phyloP scores from a whole-genome alignment of 225 moss, liverwort and hornwort species.

The Bryum argenteum region DNA sequence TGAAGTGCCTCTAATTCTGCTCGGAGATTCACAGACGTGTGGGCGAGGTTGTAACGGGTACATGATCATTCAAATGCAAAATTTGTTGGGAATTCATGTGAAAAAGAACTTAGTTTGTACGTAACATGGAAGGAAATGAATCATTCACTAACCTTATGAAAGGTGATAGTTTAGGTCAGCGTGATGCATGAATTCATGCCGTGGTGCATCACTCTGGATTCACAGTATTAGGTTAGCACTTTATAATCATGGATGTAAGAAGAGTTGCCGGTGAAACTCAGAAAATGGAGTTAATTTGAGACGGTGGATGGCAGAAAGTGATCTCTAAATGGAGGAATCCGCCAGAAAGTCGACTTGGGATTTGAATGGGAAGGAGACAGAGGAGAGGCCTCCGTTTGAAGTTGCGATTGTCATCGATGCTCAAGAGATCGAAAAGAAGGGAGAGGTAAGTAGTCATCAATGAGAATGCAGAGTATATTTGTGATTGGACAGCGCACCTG shows the following conservation, averaged over 20 bases:
- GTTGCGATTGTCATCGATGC: constrained; percentile 44
- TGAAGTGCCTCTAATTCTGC: background rate
- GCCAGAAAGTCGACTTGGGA: constrained; percentile 52
- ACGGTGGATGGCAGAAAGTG: constrained; percentile 16
- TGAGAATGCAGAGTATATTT: too few relatives aligned
- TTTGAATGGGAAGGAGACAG: constrained; percentile 40
- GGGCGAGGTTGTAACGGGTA: constrained; percentile 33
- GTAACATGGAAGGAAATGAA: background rate
- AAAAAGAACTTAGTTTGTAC: background rate
- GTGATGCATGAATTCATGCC: background rate
- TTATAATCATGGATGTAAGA: background rate
- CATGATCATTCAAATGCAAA: background rate
- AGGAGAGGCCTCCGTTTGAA: constrained; percentile 48
- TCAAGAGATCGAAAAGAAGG: constrained; percentile 36
- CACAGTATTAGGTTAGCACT: background rate
- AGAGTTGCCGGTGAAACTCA: background rate
- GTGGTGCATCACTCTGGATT: background rate
- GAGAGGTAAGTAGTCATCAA: constrained; percentile 24
- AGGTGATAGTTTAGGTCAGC: background rate
- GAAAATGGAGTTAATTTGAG: background rate
- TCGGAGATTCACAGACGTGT: constrained; percentile 12
- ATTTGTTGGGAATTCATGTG: background rate
- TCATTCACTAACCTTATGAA: background rate
- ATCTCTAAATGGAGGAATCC: constrained; percentile 42
- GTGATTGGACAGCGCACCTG: background rate